A percentile compares a stretch with the other conserved stretches of the same genome.
Evolutionary conservation across 2,329 filamentous ascomycete genomes (phyloP).

Genomic region (Lasiodiplodia sp.): DNA sequence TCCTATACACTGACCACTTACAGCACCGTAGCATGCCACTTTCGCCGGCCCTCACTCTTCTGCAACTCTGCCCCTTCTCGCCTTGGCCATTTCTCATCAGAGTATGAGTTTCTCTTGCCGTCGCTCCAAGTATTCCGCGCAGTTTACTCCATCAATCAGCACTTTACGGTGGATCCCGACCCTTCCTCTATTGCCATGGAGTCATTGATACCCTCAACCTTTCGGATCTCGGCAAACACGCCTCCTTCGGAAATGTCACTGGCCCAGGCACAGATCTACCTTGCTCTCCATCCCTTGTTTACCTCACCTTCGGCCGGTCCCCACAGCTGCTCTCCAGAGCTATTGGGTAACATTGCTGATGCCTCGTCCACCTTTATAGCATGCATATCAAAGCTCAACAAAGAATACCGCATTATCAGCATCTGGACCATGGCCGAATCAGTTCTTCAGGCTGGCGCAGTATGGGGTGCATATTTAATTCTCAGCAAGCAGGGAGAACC

Average conservation of each 20-base stretch:
- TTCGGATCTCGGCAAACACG: background rate
- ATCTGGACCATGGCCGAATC: slow-evolving; percentile 18
- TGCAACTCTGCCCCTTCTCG: slow-evolving; percentile 23
- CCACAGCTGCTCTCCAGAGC: slow-evolving; percentile 16
- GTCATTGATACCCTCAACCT: background rate
- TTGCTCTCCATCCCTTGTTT: slow-evolving; percentile 19
- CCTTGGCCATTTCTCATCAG: slow-evolving; percentile 2
- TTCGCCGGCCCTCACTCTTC: slow-evolving; percentile 21
- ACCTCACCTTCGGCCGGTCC: slow-evolving; percentile 10
- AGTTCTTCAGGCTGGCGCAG: slow-evolving; percentile 29
- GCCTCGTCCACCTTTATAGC: slow-evolving; percentile 11
- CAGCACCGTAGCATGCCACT: slow-evolving; percentile 20
- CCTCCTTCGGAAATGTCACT: slow-evolving; percentile 1
- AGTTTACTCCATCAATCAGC: slow-evolving; percentile 16
- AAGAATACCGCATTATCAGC: slow-evolving; percentile 18
- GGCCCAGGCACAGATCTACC: slow-evolving; percentile 24
- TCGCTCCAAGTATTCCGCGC: slow-evolving; percentile 4
- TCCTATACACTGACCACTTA: background rate
- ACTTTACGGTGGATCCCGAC: slow-evolving; percentile 1
- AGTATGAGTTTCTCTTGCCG: slow-evolving; percentile 1
- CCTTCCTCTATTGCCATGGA: background rate
- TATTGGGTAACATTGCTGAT: slow-evolving; percentile 11
- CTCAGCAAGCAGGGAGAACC: slow-evolving; percentile 25
- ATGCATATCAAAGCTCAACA: slow-evolving; percentile 20
- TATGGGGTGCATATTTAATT: slow-evolving; percentile 28